phyloP scores from a whole-genome alignment of 495 filamentous ascomycete genomes.

The Acidiella bohemica region DNA sequence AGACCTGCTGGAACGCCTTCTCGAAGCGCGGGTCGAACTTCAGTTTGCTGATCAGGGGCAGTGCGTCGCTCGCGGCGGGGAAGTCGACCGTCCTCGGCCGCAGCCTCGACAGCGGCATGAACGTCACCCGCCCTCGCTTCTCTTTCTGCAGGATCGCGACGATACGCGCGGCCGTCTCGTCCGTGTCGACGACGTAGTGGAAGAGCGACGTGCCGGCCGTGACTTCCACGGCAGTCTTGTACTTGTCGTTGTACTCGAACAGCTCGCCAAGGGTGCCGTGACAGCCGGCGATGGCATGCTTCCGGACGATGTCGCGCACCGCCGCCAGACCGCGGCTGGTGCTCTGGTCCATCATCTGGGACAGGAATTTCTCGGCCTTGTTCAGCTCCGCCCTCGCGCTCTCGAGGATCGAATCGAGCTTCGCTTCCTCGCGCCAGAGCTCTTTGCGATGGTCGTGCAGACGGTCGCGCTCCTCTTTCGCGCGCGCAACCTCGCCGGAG shows the following conservation, averaged over 20 bases:
- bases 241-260: slow-evolving; percentile 69
- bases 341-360: slow-evolving; percentile 75
- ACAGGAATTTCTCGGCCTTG: slow-evolving; percentile 60
- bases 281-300: slow-evolving; percentile 68
- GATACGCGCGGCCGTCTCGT: slow-evolving; percentile 69
- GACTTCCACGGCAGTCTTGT: slow-evolving; percentile 80
- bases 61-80: slow-evolving; percentile 72
- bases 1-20: slow-evolving; percentile 79
- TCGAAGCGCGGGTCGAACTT: slow-evolving; percentile 65
- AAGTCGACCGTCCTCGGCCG: slow-evolving; percentile 53
- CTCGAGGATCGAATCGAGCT: slow-evolving; percentile 59
- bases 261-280: slow-evolving; percentile 90
- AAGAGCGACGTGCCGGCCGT: slow-evolving; percentile 88
- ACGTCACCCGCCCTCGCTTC: slow-evolving; percentile 78
- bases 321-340: slow-evolving; percentile 72
- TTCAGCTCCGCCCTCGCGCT: slow-evolving; percentile 62
- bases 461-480: slow-evolving; percentile 67
- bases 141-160: slow-evolving; percentile 66
- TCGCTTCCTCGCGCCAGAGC: slow-evolving; percentile 81
- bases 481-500: slow-evolving; percentile 56
- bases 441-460: slow-evolving; percentile 80
- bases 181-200: slow-evolving; percentile 91
- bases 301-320: slow-evolving; percentile 63
- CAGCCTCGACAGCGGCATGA: slow-evolving; percentile 81
- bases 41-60: slow-evolving; percentile 76